phyloP scores from a whole-genome alignment of 164 flowering plant genomes.

The Macadamia tetraphylla region DNA sequence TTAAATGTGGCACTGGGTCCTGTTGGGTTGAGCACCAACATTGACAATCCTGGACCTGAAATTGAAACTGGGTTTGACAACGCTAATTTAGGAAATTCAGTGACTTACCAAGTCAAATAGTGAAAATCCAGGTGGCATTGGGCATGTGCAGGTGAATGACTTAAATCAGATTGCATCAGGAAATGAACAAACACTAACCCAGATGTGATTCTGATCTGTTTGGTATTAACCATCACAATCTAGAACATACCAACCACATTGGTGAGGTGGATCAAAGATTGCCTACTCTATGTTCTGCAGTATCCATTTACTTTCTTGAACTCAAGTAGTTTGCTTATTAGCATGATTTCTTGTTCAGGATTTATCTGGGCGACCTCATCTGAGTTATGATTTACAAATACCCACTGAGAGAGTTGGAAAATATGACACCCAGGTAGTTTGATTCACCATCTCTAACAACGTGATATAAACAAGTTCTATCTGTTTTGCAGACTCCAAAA shows the following conservation, averaged over 20 bases:
- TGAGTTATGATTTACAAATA: conserved; percentile 69
- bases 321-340: not conserved
- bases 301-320: not conserved
- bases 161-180: too few species aligned
- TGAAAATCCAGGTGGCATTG: too few species aligned
- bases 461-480: not conserved
- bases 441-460: conserved; percentile 1
- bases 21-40: too few species aligned
- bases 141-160: too few species aligned
- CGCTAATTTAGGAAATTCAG: too few species aligned
- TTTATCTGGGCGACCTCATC: conserved; percentile 91
- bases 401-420: conserved; percentile 94
- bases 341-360: conserved; percentile 46
- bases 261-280: not conserved
- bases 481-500: not conserved
- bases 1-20: too few species aligned
- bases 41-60: too few species aligned
- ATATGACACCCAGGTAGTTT: conserved; percentile 84
- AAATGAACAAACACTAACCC: too few species aligned
- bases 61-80: too few species aligned
- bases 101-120: too few species aligned
- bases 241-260: too few species aligned
- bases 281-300: not conserved
- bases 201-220: not conserved
- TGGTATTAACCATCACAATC: too few species aligned